These are phyloP conservation scores for Chrysoporthe cubensis DNA, from an alignment of 2,329 filamentous ascomycete genomes.

Conservation along the genomic window DNA sequence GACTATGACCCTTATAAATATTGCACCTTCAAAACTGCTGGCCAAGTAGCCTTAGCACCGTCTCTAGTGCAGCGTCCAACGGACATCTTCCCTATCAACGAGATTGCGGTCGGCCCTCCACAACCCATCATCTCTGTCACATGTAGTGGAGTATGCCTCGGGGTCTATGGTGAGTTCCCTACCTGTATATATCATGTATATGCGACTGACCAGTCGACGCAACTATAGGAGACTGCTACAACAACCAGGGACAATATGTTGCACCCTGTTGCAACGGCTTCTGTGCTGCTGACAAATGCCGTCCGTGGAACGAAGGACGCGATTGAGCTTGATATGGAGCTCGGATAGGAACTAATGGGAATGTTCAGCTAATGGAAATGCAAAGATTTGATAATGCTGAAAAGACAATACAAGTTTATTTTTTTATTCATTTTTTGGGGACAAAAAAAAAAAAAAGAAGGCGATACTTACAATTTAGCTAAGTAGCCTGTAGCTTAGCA, in stretches of 20 bases:
- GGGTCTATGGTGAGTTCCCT: slow-evolving; percentile 14
- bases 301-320: slow-evolving; percentile 8
- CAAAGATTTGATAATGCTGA: background rate
- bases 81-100: slow-evolving; percentile 24
- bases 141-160: slow-evolving; percentile 17
- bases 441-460: no score
- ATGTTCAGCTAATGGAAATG: background rate
- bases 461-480: background rate
- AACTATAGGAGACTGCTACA: slow-evolving; percentile 12
- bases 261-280: slow-evolving; percentile 27
- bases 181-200: background rate
- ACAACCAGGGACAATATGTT: slow-evolving; percentile 1
- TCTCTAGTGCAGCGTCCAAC: slow-evolving; percentile 16
- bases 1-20: slow-evolving; percentile 17
- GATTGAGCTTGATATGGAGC: background rate
- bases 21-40: slow-evolving; percentile 23
- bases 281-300: slow-evolving; percentile 24
- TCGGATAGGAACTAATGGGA: no score
- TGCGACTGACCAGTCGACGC: background rate
- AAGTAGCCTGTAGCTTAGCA: no score
- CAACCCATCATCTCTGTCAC: slow-evolving; percentile 21
- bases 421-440: background rate
- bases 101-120: slow-evolving; percentile 21
- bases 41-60: slow-evolving; percentile 6
- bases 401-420: background rate